phyloP scores from a whole-genome alignment of 2,329 filamentous ascomycete genomes.

The Colletotrichum tamarilloi region DNA sequence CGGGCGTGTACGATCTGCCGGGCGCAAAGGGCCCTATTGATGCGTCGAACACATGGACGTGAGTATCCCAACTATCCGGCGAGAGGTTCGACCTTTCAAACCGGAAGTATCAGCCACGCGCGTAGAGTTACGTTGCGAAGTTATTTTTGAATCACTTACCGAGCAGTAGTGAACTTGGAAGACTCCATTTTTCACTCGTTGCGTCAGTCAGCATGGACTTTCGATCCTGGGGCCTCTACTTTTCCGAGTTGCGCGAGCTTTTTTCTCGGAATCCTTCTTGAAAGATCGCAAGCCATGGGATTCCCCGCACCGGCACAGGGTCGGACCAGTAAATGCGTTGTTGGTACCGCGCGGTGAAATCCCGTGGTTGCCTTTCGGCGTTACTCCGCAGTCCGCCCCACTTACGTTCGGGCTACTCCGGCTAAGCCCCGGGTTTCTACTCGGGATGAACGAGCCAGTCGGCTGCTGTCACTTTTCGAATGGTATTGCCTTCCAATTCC shows the following conservation, averaged over 20 bases:
- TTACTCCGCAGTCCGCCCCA: neutral
- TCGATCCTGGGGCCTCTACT: too few relatives aligned
- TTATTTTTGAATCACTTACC: neutral
- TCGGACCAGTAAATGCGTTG: neutral
- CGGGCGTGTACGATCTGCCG: conserved; percentile 24
- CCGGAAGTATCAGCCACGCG: too few relatives aligned
- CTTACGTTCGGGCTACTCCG: neutral
- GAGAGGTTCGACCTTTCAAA: neutral
- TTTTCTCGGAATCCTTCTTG: neutral
- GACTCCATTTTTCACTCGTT: neutral
- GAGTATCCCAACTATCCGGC: conserved; percentile 21
- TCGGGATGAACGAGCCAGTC: too few relatives aligned
- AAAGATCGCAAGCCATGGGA: neutral
- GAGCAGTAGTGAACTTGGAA: neutral
- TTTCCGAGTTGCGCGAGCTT: neutral
- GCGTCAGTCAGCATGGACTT: too few relatives aligned
- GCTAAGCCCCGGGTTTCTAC: neutral
- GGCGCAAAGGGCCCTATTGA: conserved; percentile 16
- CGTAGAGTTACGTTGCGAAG: too few relatives aligned
- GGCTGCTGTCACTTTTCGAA: neutral
- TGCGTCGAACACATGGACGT: conserved; percentile 33
- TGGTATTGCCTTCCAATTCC: too few relatives aligned
- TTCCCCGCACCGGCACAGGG: neutral
- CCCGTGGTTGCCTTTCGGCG: neutral
- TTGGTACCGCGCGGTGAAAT: neutral